Evolutionary conservation across 1,284 basidiomycete species (phyloP).

Genomic region (Ceratobasidium sp.): DNA sequence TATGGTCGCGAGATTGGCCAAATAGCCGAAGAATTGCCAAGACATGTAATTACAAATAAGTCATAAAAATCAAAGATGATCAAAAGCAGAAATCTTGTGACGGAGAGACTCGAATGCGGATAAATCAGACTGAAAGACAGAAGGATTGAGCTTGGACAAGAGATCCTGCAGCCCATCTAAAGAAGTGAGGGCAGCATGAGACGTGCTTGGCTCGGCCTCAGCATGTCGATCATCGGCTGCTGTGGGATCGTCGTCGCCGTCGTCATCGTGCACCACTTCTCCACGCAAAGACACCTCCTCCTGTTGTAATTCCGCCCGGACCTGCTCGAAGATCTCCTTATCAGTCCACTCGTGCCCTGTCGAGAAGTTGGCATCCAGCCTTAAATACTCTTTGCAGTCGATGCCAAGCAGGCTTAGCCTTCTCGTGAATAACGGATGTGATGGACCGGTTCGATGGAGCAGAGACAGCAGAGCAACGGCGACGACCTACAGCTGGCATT

Average conservation of each 20-base stretch:
- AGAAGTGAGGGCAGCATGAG: too few species aligned
- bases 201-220: too few species aligned
- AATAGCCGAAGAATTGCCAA: background rate
- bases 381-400: background rate
- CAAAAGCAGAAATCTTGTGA: too few species aligned
- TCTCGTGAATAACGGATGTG: background rate
- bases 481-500: too few species aligned
- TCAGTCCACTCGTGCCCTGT: conserved; percentile 26
- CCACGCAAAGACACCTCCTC: background rate
- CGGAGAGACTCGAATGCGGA: too few species aligned
- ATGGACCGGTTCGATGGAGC: background rate
- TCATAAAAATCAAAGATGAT: background rate
- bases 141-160: too few species aligned
- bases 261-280: too few species aligned
- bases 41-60: background rate
- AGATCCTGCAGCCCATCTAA: too few species aligned
- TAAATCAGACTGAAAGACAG: too few species aligned
- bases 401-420: background rate
- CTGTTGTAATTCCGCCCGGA: conserved; percentile 11
- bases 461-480: too few species aligned
- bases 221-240: too few species aligned
- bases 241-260: too few species aligned
- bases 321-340: conserved; percentile 36
- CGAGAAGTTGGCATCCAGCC: background rate
- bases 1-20: background rate